phyloP scores from a whole-genome alignment of 139 green algal species.

The Chlamydomonas sp. region DNA sequence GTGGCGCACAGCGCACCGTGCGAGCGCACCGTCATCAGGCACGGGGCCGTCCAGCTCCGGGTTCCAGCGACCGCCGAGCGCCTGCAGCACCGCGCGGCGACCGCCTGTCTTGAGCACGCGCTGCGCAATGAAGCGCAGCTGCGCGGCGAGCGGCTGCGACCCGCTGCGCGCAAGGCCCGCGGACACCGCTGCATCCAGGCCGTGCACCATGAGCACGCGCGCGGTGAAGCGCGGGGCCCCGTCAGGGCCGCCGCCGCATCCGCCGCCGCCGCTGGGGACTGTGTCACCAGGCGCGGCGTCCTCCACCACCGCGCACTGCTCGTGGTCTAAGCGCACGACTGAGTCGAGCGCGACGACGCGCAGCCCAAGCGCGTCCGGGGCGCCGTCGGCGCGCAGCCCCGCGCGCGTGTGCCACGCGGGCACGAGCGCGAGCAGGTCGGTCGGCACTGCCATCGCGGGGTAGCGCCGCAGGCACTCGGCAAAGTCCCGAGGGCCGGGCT shows the following conservation, averaged over 20 bases:
- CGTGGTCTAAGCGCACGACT: conserved; percentile 36
- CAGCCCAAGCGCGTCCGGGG: conserved; percentile 29
- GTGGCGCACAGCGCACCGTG: conserved; percentile 43
- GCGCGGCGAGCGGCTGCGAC: conserved; percentile 25
- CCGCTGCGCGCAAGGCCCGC: conserved; percentile 33
- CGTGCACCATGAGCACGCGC: conserved; percentile 54
- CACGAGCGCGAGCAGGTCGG: conserved; percentile 43
- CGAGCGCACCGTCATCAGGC: conserved; percentile 32
- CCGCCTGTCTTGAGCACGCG: conserved; percentile 16
- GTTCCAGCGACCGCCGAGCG: conserved; percentile 56
- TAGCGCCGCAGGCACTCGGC: conserved; percentile 39
- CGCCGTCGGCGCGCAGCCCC: background rate
- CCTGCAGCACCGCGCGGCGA: conserved; percentile 41
- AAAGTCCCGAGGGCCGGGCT: conserved; percentile 33
- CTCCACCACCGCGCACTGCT: conserved; percentile 4
- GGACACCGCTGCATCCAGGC: conserved; percentile 27
- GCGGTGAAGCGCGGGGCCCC: background rate
- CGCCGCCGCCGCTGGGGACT: conserved; percentile 9
- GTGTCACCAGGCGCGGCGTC: conserved; percentile 11
- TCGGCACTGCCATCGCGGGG: conserved; percentile 32
- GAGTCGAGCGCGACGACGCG: conserved; percentile 34
- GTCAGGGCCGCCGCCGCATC: too few relatives aligned
- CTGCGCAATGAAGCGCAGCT: conserved; percentile 41
- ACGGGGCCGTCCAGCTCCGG: conserved; percentile 47
- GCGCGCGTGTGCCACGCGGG: conserved; percentile 33